Evolutionary conservation across 495 filamentous ascomycete species (phyloP).

Genomic region (Copromyces sp.): DNA sequence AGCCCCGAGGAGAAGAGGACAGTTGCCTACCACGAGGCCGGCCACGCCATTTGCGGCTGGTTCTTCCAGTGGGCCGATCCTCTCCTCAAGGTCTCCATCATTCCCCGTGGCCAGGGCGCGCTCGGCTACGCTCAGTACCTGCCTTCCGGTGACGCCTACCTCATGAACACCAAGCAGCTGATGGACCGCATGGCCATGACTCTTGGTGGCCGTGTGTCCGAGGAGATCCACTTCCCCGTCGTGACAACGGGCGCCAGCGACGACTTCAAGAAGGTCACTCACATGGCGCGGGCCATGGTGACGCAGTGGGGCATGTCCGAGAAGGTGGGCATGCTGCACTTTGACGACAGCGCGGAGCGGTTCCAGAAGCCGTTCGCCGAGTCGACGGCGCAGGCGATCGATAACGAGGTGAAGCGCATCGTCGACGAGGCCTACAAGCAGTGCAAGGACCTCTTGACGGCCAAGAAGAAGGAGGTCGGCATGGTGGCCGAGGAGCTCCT

Average conservation of each 20-base stretch:
- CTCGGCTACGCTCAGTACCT: slow-evolving; percentile 95
- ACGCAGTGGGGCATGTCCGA: slow-evolving; percentile 96
- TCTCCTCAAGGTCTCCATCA: slow-evolving; percentile 96
- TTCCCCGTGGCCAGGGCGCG: slow-evolving; percentile 86
- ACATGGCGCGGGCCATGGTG: slow-evolving; percentile 92
- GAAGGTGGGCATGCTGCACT: slow-evolving; percentile 85
- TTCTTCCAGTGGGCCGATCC: slow-evolving; percentile 94
- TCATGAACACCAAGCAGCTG: slow-evolving; percentile 89
- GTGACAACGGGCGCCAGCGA: slow-evolving; percentile 91
- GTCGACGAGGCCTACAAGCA: slow-evolving; percentile 84
- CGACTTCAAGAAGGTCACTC: slow-evolving; percentile 97
- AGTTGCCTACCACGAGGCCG: slow-evolving; percentile 96
- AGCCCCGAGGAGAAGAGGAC: slow-evolving; percentile 87
- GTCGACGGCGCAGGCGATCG: slow-evolving; percentile 82
- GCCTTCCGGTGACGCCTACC: slow-evolving; percentile 79
- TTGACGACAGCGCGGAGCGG: slow-evolving; percentile 65
- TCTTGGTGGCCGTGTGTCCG: slow-evolving; percentile 83
- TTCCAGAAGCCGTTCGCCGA: slow-evolving; percentile 94
- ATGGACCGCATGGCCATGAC: slow-evolving; percentile 99
- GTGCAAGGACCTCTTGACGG: slow-evolving; percentile 70
- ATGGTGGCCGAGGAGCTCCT: slow-evolving; percentile 89
- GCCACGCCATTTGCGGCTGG: slow-evolving; percentile 98
- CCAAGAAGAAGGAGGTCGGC: slow-evolving; percentile 80
- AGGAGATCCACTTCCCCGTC: slow-evolving; percentile 92
- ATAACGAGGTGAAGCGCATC: slow-evolving; percentile 79